Percentiles rank a stretch among this genome's conserved stretches.
Conservation (phyloP, 2,329 filamentous ascomycete genomes). For the Graphilbum ipis-grandicollis region DNA sequence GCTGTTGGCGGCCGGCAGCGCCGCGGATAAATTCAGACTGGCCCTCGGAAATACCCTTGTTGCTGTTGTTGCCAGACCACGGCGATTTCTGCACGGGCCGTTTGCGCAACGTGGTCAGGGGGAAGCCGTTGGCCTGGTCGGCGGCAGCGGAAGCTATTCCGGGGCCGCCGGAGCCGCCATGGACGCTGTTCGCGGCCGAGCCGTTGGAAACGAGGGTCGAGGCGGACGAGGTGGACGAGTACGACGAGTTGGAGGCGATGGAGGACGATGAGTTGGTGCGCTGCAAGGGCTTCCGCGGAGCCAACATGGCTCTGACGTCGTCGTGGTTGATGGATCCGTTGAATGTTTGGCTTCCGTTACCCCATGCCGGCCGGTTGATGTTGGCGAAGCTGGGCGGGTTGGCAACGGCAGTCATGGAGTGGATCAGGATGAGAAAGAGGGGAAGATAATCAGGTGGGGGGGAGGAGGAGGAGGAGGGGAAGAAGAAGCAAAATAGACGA, state of each 20-base stretch:
- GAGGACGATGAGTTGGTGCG: conserved; percentile 86
- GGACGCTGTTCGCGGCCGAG: conserved; percentile 31
- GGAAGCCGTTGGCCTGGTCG: conserved; percentile 31
- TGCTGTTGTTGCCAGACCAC: conserved; percentile 23
- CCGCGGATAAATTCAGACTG: conserved; percentile 29
- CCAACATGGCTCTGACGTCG: conserved; percentile 74
- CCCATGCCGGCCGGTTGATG: conserved; percentile 48
- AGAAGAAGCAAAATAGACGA: too few species aligned
- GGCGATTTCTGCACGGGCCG: conserved; percentile 27
- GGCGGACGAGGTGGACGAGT: conserved; percentile 40
- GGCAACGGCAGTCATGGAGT: conserved; percentile 47
- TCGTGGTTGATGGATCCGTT: conserved; percentile 58
- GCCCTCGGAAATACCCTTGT: conserved; percentile 28
- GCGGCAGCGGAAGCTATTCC: conserved; percentile 12
- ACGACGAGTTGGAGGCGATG: conserved; percentile 47
- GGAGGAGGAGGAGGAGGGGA: background rate
- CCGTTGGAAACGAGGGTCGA: conserved; percentile 44
- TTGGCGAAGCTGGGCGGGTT: conserved; percentile 46
- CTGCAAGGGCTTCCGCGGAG: conserved; percentile 73
- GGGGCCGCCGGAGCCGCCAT: too few species aligned
- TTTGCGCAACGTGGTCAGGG: conserved; percentile 31
- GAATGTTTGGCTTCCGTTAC: conserved; percentile 32
- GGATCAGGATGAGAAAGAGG: background rate
- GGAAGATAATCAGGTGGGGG: background rate
- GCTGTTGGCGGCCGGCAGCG: conserved; percentile 17